phyloP scores from a whole-genome alignment of 345 rosid genomes.

The Zanthoxylum bungeanum region DNA sequence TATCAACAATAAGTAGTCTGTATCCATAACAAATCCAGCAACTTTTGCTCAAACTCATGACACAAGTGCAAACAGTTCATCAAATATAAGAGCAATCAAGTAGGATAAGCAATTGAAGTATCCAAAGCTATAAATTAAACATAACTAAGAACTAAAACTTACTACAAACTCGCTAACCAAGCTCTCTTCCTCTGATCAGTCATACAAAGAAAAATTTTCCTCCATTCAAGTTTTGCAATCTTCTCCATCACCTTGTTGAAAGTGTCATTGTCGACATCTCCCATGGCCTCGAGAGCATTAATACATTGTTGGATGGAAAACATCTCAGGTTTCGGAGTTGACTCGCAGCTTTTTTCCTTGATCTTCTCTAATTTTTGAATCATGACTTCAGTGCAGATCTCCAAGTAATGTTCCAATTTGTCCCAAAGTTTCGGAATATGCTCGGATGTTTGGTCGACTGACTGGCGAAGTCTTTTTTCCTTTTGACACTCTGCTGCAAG shows the following conservation, averaged over 20 bases:
- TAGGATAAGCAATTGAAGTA: neutral
- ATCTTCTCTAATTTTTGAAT: neutral
- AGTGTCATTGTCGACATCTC: neutral
- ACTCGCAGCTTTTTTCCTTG: neutral
- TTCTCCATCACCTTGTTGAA: constrained; percentile 7
- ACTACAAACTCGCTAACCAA: neutral
- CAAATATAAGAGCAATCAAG: neutral
- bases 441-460: neutral
- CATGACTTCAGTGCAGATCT: neutral
- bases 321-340: neutral
- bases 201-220: constrained; percentile 7
- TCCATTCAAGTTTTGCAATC: constrained; percentile 1
- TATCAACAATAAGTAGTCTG: neutral
- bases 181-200: constrained; percentile 6
- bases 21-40: too few relatives aligned
- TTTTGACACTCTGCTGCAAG: neutral
- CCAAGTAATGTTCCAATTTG: neutral
- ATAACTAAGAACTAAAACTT: neutral
- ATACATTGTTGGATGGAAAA: constrained; percentile 2
- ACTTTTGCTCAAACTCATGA: neutral
- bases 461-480: neutral
- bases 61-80: neutral
- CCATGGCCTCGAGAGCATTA: constrained; percentile 5
- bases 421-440: neutral
- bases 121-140: neutral